A percentile compares a stretch with the other conserved stretches of the same genome.
Evolutionary conservation across 805 yeast genomes (phyloP).

Genomic region (Lipomyces mesembrius): DNA sequence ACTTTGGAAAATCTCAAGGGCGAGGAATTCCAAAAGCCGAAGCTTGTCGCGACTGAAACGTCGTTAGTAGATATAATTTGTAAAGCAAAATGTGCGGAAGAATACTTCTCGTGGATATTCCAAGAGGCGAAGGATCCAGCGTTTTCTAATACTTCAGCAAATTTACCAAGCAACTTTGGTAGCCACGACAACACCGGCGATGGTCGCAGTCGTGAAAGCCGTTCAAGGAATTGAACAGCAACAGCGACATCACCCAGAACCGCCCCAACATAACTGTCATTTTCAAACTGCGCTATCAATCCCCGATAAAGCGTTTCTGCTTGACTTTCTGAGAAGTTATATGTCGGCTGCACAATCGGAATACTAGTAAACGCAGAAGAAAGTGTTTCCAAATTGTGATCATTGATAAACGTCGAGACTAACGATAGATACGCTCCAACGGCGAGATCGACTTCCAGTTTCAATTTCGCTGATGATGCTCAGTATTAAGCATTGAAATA

Average conservation of each 20-base stretch:
- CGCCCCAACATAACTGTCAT: not conserved
- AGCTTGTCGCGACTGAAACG: conserved; percentile 9
- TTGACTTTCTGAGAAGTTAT: not conserved
- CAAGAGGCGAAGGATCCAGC: not conserved
- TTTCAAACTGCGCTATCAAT: not conserved
- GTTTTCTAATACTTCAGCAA: conserved; percentile 8
- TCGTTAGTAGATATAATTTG: conserved; percentile 1
- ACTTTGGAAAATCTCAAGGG: not conserved
- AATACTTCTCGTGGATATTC: conserved; percentile 22
- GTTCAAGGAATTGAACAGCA: not conserved
- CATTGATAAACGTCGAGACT: not conserved
- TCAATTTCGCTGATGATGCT: not conserved
- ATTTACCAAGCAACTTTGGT: not conserved
- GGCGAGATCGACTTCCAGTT: not conserved
- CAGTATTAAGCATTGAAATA: not conserved
- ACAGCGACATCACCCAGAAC: not conserved
- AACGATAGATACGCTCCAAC: not conserved
- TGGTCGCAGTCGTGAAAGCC: not conserved
- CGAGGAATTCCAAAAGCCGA: not conserved
- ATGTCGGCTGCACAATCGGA: not conserved
- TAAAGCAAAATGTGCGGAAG: not conserved
- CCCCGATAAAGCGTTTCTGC: not conserved
- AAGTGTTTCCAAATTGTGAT: not conserved
- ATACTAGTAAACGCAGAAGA: not conserved
- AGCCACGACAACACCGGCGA: not conserved